Evolutionary conservation across 345 rosid genomes (phyloP).

Genomic region (Draba incana): DNA sequence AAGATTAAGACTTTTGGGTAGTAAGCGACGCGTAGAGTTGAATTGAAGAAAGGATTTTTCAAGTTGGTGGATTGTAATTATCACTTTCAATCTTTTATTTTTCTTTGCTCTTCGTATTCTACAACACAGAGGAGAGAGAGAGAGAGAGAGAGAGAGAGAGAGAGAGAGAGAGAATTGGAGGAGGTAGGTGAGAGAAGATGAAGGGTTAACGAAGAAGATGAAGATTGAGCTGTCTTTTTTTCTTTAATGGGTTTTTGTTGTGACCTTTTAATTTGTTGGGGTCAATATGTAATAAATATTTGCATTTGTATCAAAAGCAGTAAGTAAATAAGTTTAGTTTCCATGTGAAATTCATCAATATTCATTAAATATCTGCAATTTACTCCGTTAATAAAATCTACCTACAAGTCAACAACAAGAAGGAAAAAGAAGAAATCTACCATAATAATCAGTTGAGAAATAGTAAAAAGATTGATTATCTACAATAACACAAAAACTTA

Average conservation of each 20-base stretch:
- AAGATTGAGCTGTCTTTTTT: slow-evolving; percentile 35
- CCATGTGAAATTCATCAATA: slow-evolving; percentile 14
- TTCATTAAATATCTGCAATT: not conserved
- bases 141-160: slow-evolving; percentile 15
- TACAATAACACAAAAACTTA: not conserved
- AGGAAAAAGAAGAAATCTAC: not conserved
- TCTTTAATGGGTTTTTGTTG: not conserved
- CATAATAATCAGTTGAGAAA: slow-evolving; percentile 3
- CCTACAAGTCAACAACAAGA: not conserved
- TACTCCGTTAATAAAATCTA: not conserved
- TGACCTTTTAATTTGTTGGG: not conserved
- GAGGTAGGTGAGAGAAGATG: slow-evolving; percentile 42
- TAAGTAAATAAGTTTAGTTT: slow-evolving; percentile 14
- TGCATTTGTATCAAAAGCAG: not conserved
- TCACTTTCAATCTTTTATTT: slow-evolving; percentile 48
- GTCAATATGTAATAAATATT: slow-evolving; percentile 3
- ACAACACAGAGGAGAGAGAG: not conserved
- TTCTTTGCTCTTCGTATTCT: slow-evolving; percentile 16
- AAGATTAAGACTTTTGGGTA: slow-evolving; percentile 35
- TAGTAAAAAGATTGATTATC: not conserved
- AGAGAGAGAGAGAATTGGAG: slow-evolving; percentile 27
- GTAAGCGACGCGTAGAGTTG: slow-evolving; percentile 60
- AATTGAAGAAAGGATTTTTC: slow-evolving; percentile 65
- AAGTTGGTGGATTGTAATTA: slow-evolving; percentile 65
- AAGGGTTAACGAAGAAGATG: slow-evolving; percentile 39